phyloP scores from a whole-genome alignment of 2,329 filamentous ascomycete genomes.

The Penicillium sp. region DNA sequence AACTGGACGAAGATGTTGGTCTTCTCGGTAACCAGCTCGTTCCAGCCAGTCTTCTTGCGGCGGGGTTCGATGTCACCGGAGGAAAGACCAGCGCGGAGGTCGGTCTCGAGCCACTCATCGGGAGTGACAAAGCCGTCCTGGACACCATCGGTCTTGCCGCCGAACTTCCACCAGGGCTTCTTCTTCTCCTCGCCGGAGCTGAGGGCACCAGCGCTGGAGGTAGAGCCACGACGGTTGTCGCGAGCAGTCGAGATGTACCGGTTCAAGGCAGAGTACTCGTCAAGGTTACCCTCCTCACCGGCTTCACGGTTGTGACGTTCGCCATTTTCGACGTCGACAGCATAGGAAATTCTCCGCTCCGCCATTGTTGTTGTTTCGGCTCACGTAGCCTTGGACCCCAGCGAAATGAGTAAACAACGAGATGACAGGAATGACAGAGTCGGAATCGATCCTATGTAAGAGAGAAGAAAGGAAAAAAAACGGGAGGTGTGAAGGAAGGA shows the following conservation, averaged over 20 bases:
- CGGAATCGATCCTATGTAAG: slow-evolving; percentile 39
- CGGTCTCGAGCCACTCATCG: slow-evolving; percentile 69
- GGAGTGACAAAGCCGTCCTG: slow-evolving; percentile 52
- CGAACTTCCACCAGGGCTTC: slow-evolving; percentile 63
- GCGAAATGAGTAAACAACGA: slow-evolving; percentile 40
- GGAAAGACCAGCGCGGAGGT: slow-evolving; percentile 66
- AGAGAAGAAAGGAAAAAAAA: slow-evolving; percentile 22
- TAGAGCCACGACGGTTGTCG: slow-evolving; percentile 57
- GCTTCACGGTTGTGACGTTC: slow-evolving; percentile 35
- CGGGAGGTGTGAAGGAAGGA: slow-evolving; percentile 30
- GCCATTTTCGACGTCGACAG: slow-evolving; percentile 46
- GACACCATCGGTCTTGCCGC: slow-evolving; percentile 35
- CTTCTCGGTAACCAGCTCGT: slow-evolving; percentile 73
- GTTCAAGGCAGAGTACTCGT: slow-evolving; percentile 67
- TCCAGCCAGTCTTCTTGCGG: slow-evolving; percentile 68
- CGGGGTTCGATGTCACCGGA: slow-evolving; percentile 62
- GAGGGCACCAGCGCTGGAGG: slow-evolving; percentile 45
- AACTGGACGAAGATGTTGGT: slow-evolving; percentile 76
- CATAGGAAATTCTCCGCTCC: slow-evolving; percentile 49
- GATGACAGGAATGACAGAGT: slow-evolving; percentile 40
- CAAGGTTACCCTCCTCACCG: slow-evolving; percentile 39
- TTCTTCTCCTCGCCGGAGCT: slow-evolving; percentile 48
- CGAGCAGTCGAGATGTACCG: slow-evolving; percentile 69
- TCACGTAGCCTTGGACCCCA: slow-evolving; percentile 41
- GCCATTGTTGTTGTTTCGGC: slow-evolving; percentile 45